Evolutionary conservation across 495 filamentous ascomycete species (phyloP).

Genomic region (Hypoxylon trugodes): DNA sequence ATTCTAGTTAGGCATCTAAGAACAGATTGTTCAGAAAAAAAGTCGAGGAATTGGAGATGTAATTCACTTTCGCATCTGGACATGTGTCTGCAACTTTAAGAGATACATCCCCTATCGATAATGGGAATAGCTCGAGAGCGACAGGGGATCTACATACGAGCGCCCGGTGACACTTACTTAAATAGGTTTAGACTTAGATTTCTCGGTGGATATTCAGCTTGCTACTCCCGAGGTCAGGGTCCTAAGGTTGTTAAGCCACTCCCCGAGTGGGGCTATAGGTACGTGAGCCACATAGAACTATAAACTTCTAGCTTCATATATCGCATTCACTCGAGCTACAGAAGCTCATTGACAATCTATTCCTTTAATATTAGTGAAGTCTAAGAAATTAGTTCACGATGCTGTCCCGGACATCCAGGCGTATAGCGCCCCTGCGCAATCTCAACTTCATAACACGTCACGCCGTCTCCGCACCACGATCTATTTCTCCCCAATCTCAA

Average conservation of each 20-base stretch:
- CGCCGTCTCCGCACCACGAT: slow-evolving; percentile 1
- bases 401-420: slow-evolving; percentile 23
- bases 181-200: slow-evolving; percentile 15
- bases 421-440: slow-evolving; percentile 20
- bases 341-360: too few relatives aligned
- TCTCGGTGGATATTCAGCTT: slow-evolving; percentile 1
- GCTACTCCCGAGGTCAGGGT: too few relatives aligned
- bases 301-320: neutral
- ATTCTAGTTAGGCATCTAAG: slow-evolving; percentile 29
- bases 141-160: slow-evolving; percentile 23
- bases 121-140: slow-evolving; percentile 20
- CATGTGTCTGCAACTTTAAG: slow-evolving; percentile 36
- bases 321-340: too few relatives aligned
- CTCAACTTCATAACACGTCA: slow-evolving; percentile 3
- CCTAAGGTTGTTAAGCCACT: too few relatives aligned
- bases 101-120: slow-evolving; percentile 31
- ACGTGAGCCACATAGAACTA: slow-evolving; percentile 4
- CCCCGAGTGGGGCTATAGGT: neutral
- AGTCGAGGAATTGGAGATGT: slow-evolving; percentile 24
- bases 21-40: slow-evolving; percentile 38
- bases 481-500: slow-evolving; percentile 1
- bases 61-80: slow-evolving; percentile 35
- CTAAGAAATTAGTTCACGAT: slow-evolving; percentile 10
- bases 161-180: slow-evolving; percentile 14
- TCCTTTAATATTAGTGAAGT: neutral